Conservation (phyloP, 345 rosid genomes). For the Eucalyptus camaldulensis region DNA sequence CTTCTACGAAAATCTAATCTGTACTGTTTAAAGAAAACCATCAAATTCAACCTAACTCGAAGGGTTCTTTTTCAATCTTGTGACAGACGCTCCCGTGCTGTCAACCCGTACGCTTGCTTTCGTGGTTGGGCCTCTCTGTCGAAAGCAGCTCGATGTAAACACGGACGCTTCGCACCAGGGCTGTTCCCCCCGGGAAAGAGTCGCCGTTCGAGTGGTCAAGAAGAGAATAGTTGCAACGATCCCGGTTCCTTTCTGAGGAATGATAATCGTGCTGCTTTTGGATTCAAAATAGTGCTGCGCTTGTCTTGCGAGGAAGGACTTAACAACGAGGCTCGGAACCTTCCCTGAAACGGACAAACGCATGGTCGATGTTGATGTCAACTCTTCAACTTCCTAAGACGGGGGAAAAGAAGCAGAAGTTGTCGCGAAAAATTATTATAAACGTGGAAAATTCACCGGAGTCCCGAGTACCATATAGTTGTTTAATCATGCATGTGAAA, state of each 20-base stretch:
- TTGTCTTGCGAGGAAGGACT: background rate
- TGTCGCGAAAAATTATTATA: background rate
- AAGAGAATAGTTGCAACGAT: background rate
- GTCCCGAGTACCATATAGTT: background rate
- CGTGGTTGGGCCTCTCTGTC: background rate
- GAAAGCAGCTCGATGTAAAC: background rate
- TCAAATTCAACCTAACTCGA: background rate
- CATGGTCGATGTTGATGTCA: background rate
- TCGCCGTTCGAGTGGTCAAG: background rate
- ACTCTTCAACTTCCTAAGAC: background rate
- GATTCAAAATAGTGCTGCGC: background rate
- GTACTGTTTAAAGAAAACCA: background rate
- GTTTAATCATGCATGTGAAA: background rate
- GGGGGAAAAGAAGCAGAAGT: background rate
- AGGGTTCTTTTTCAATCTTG: background rate
- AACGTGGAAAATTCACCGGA: background rate
- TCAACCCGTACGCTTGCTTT: background rate
- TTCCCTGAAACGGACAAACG: background rate
- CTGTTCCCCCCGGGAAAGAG: background rate
- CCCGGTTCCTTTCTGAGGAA: background rate
- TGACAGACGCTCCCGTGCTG: background rate
- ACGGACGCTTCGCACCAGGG: background rate
- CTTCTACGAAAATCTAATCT: background rate
- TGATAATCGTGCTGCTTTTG: background rate
- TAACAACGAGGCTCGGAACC: background rate